Evolutionary conservation across 2,329 filamentous ascomycete genomes (phyloP).

Genomic region (Fusarium sp.): DNA sequence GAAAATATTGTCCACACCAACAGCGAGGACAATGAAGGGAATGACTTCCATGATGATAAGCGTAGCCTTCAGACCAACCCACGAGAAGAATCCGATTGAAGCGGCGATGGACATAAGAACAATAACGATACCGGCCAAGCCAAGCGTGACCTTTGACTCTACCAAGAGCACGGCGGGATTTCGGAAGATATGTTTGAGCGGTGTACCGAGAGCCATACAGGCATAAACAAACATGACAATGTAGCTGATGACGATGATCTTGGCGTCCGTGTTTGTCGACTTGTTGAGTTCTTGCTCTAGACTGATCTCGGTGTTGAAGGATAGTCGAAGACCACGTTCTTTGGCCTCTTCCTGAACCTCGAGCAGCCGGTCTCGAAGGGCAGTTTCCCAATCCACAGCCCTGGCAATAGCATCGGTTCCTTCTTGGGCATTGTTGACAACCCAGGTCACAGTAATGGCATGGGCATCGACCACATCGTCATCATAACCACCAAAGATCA

Average conservation of each 20-base stretch:
- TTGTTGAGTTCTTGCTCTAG: conserved; percentile 97
- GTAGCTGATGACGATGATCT: conserved; percentile 96
- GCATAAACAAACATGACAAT: conserved; percentile 99
- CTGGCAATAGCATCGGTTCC: conserved; percentile 74
- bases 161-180: conserved; percentile 89
- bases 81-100: conserved; percentile 94
- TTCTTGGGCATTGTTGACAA: conserved; percentile 86
- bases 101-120: conserved; percentile 97
- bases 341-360: conserved; percentile 83
- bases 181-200: conserved; percentile 78
- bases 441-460: conserved; percentile 92
- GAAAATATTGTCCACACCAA: conserved; percentile 99
- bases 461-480: conserved; percentile 76
- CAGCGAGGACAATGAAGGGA: conserved; percentile 93
- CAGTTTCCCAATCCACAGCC: conserved; percentile 90
- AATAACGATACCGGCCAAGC: conserved; percentile 93
- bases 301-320: conserved; percentile 95
- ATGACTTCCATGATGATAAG: conserved; percentile 99
- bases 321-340: conserved; percentile 82
- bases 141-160: conserved; percentile 95
- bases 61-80: conserved; percentile 90
- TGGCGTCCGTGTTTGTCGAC: conserved; percentile 97
- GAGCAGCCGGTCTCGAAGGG: conserved; percentile 77
- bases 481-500: conserved; percentile 85
- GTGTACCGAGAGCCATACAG: conserved; percentile 90